A percentile compares a stretch with the other conserved stretches of the same genome.
phyloP scores from a whole-genome alignment of 257 asterid genomes.

The Solanum chilense region DNA sequence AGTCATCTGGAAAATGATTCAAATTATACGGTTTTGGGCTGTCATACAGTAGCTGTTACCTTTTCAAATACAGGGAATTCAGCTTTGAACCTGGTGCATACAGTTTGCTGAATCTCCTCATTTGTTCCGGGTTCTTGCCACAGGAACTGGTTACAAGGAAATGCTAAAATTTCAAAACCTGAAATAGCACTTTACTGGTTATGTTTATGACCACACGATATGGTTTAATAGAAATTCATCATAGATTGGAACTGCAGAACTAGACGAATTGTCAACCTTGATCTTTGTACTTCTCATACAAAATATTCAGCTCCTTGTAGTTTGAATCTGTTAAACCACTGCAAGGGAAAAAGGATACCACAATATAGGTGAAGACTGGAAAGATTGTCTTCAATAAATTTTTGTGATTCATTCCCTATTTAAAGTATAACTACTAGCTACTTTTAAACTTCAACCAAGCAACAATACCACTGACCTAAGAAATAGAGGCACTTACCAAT shows the following conservation, averaged over 20 bases:
- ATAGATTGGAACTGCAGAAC: not conserved
- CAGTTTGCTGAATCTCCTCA: conserved; percentile 63
- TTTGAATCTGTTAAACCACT: conserved; percentile 74
- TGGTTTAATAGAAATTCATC: not conserved
- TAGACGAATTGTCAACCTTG: conserved; percentile 35
- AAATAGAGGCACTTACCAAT: not conserved
- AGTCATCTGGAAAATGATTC: not conserved
- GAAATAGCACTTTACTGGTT: not conserved
- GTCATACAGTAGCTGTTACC: conserved; percentile 21
- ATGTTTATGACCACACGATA: not conserved
- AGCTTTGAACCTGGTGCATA: conserved; percentile 65
- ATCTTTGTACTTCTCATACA: conserved; percentile 64
- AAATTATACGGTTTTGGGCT: not conserved
- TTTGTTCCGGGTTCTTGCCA: conserved; percentile 86
- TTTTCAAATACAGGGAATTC: conserved; percentile 79
- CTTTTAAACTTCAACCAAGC: too few species aligned
- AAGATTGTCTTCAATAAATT: not conserved
- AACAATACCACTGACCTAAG: not conserved
- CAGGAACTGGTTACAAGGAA: conserved; percentile 89
- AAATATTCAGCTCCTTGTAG: conserved; percentile 63
- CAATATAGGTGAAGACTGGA: not conserved
- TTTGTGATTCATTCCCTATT: not conserved
- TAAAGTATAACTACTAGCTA: not conserved
- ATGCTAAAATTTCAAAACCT: conserved; percentile 83
- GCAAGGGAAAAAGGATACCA: not conserved